Evolutionary conservation across 495 filamentous ascomycete species (phyloP).

Genomic region (Acidiella bohemica): DNA sequence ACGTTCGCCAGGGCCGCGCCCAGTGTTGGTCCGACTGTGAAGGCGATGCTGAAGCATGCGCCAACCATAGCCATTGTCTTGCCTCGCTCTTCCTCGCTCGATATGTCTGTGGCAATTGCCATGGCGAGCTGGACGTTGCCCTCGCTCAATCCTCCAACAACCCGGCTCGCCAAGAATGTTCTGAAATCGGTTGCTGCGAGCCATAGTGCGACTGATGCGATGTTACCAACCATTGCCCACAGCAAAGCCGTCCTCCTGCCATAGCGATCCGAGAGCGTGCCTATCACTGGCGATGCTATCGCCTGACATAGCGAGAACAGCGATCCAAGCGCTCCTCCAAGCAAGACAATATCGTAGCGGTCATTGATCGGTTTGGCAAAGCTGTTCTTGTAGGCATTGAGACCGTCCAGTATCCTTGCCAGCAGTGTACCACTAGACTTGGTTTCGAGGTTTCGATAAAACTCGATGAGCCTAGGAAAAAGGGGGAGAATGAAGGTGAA

Average conservation of each 20-base stretch:
- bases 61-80: constrained; percentile 93
- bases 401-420: constrained; percentile 59
- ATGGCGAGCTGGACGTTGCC: constrained; percentile 95
- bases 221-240: constrained; percentile 89
- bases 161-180: constrained; percentile 80
- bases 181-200: constrained; percentile 84
- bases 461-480: constrained; percentile 84
- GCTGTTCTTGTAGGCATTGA: constrained; percentile 90
- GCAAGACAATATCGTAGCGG: constrained; percentile 90
- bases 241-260: constrained; percentile 81
- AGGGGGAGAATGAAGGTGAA: constrained; percentile 97
- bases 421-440: constrained; percentile 50
- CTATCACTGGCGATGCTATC: constrained; percentile 82
- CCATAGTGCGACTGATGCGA: constrained; percentile 85
- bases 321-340: constrained; percentile 86
- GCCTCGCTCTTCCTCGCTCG: constrained; percentile 63
- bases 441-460: constrained; percentile 68
- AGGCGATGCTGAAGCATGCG: constrained; percentile 91
- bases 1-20: constrained; percentile 71
- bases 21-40: constrained; percentile 86
- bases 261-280: constrained; percentile 73
- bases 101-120: constrained; percentile 94
- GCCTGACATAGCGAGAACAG: constrained; percentile 91
- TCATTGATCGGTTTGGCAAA: constrained; percentile 90
- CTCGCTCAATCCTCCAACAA: constrained; percentile 88